Base-by-base conservation (phyloP, 192 early-diverging fungal genomes). In the Coemansia sp. region DNA sequence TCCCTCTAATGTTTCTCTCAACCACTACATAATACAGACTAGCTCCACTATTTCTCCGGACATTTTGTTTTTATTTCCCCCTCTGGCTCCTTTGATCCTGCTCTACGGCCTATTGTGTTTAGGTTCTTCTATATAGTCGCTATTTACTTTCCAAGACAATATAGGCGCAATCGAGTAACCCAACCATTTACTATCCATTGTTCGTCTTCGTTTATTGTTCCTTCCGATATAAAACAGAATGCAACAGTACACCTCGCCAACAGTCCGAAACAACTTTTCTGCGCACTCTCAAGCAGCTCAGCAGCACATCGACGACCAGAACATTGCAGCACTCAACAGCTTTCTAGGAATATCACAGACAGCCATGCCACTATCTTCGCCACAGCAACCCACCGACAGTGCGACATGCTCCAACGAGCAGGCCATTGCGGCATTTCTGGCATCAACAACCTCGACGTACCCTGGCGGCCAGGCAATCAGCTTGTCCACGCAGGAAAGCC, bases 341-440 rank as follows among this genome's bases (percentile, higher is more conserved):
- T 68, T 82, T 62, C 74, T 82, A 41, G 70, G 67, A 5, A 68
- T 72, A 58, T 54, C 73, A 6, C 55, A 63, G 52, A 41, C 41
- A 26, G 36, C 15, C 3, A 37, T 47, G 18, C 26, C 69, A 5
- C 62, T 58, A 41, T 43, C 40, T 6, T 54, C 51, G 40, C 41
- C 57, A 40, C 63, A 61, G 5, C 58, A 61, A 37, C 40, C 55
- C 19, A 11, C 59, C 59, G 8, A 12, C 7, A 41, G 46, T 22
- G 19, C 15, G 15, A n/a, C 51, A 6, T 51, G 45, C 42, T 67
- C 58, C 15, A 72, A 49, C 67, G 63, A 66, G 19, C 78, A 75
- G 62, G 68, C 65, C 32, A 73, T 82, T 60, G 74, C 70, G 13
- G 67, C 74, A 4, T 66, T 82, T 47, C 54, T 82, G 3, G 71